Conservation (phyloP, 139 green algal species). For the Chlorella sorokiniana region DNA sequence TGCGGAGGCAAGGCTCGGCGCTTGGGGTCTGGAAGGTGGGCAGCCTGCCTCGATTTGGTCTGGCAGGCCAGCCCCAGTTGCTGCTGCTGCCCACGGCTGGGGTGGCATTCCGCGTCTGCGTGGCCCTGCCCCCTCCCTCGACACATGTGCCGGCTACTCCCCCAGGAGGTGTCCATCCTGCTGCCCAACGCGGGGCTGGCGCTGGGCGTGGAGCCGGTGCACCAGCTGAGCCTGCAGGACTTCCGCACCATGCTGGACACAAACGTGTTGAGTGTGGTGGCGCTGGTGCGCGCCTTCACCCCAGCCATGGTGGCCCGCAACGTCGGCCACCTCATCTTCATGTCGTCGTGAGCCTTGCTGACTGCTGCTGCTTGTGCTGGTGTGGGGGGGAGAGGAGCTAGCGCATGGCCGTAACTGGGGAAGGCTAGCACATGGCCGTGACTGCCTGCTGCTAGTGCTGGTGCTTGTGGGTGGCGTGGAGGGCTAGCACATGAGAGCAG, state of each 20-base stretch:
- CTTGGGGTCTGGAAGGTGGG: not conserved
- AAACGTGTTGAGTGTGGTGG: conserved; percentile 76
- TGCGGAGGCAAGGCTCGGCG: conserved; percentile 8
- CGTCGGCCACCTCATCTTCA: conserved; percentile 82
- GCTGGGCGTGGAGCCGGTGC: conserved; percentile 55
- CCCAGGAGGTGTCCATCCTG: conserved; percentile 74
- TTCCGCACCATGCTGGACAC: conserved; percentile 79
- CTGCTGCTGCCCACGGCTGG: too few species aligned
- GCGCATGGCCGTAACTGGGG: too few species aligned
- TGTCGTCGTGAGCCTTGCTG: conserved; percentile 39
- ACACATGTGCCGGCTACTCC: not conserved
- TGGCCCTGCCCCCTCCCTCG: not conserved
- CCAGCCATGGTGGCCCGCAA: conserved; percentile 74
- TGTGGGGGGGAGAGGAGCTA: too few species aligned
- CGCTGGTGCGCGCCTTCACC: conserved; percentile 65
- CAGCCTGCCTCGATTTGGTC: not conserved
- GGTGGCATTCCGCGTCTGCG: too few species aligned
- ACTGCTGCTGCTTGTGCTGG: not conserved
- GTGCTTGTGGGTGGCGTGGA: too few species aligned
- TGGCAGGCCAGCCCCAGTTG: not conserved
- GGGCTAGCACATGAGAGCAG: too few species aligned
- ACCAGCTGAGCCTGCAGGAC: conserved; percentile 58
- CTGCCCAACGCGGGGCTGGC: conserved; percentile 89
- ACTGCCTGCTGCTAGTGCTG: too few species aligned
- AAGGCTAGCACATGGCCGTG: too few species aligned